Base-by-base conservation (phyloP, 2,329 filamentous ascomycete genomes). In the Mycocentrospora acerina region DNA sequence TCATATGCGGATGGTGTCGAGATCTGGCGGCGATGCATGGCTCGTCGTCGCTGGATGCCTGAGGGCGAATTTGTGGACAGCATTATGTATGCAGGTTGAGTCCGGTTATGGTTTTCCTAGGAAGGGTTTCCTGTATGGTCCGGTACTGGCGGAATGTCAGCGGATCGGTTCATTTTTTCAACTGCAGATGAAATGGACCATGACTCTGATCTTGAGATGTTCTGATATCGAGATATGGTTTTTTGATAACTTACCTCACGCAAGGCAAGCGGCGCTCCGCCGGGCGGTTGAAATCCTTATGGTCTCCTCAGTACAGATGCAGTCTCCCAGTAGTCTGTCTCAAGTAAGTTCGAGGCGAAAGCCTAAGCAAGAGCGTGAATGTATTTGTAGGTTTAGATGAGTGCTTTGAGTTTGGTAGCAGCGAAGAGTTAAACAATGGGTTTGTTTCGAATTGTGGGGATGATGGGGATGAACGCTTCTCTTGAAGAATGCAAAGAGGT, bases 1-100 rank as follows among this genome's bases (percentile, higher is more conserved):
- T 91, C 87, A 72, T 88, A 87, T 67, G 79, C 80, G 70, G 79
- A 81, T 51, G 88, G 87, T 64, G 87, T 91, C 62, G 90, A 95
- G 63, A 88, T 85, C 76, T 95, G 89, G 73, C 90, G 86, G 69
- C 88, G 81, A 74, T 95, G 89, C 71, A 82, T 79, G 73, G 81
- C 81, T 69, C 83, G 81, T 70, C 83, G 83, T 71, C 79, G 79
- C 68, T 88, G 83, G 75, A 88, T 81, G 76, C 77, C 82, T 72
- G 78, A 81, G 64, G 80, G 76, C 68, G 81, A 76, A 75, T 85
- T 69, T 56, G 60, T 83, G 73, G 86, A 86, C 83, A 90, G 83
- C 87, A 90, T 90, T 72, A 76, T 80, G 74, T 77, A 67, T 78
- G 82, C 78, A 80, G 81, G 76, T 48, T 60, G 74, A 86, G 82